Evolutionary conservation across 352 stramenopile genomes (phyloP).

Genomic region (Phytophthora nicotianae): DNA sequence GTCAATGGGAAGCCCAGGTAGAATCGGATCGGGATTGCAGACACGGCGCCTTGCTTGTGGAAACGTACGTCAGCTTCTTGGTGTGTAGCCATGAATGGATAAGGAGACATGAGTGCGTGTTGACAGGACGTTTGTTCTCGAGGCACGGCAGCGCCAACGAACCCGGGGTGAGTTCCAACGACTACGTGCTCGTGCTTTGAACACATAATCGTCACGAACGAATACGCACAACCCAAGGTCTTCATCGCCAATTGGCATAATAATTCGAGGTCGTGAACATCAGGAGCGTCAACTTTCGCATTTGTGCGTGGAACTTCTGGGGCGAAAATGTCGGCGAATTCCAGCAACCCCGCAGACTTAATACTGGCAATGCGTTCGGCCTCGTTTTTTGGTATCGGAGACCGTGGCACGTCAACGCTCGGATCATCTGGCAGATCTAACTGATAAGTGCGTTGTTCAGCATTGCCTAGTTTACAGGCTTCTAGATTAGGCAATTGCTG

Average conservation of each 20-base stretch:
- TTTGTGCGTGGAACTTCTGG: slow-evolving; percentile 15
- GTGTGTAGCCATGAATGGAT: slow-evolving; percentile 52
- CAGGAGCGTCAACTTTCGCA: slow-evolving; percentile 14
- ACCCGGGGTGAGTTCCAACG: slow-evolving; percentile 33
- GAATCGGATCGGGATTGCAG: slow-evolving; percentile 46
- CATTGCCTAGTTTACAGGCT: slow-evolving; percentile 24
- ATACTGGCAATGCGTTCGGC: slow-evolving; percentile 22
- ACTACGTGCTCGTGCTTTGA: slow-evolving; percentile 45
- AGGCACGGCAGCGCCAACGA: slow-evolving; percentile 33
- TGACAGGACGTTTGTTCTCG: slow-evolving; percentile 60
- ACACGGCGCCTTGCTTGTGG: slow-evolving; percentile 32
- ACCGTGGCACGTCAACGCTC: slow-evolving; percentile 10
- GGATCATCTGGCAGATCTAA: slow-evolving; percentile 28
- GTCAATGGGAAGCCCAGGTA: slow-evolving; percentile 65
- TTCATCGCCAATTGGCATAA: slow-evolving; percentile 51
- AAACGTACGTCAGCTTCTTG: slow-evolving; percentile 67
- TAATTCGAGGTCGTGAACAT: slow-evolving; percentile 50
- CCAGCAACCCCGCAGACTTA: slow-evolving; percentile 10
- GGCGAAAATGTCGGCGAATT: slow-evolving; percentile 18
- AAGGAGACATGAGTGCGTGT: slow-evolving; percentile 56
- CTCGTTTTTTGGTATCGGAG: slow-evolving; percentile 37
- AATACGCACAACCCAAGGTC: slow-evolving; percentile 50
- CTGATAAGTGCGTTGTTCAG: slow-evolving; percentile 18
- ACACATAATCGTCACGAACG: slow-evolving; percentile 57
- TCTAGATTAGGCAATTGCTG: slow-evolving; percentile 9